Base-by-base conservation (phyloP, 2,329 filamentous ascomycete species). In the Xylariaceae sp. region DNA sequence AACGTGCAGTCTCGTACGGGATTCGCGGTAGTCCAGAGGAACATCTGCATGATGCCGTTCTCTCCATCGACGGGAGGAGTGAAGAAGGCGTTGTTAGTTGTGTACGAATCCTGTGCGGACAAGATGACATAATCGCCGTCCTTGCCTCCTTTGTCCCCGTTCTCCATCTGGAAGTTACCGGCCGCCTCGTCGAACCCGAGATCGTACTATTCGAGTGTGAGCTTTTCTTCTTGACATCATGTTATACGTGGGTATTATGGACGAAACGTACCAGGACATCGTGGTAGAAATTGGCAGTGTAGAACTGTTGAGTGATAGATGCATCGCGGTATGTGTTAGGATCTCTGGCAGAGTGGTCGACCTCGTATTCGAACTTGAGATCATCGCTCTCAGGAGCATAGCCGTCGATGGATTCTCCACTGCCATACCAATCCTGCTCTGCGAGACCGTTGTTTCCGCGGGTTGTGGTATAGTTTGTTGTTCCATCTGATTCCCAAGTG, bases 81-180 rank as follows among this genome's bases (percentile, higher is more conserved):
- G 54, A 41, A 32, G 32, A 79, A 74, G 49, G 80, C 80, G 51
- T 82, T 82, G 68, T 83, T 77, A 2, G 66, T 71, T 9, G 68
- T 72, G 0, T 68, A 69, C 15, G 76, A 78, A 47, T 83, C 80
- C 58, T 83, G 80, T 0, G 77, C 64, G 52, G 80, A 80, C 43
- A 82, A 67, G 48, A 79, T 78, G 32, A 81, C 76, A 18, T 70
- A 70, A 55, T 83, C 81, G 42, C 68, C 69, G 9, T 72, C 78
- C 6, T 56, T 45, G 14, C 81, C 81, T 2, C 80, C 80, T 36
- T 69, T 65, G 36, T 72, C 75, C 51, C 77, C 73, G 68, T 82
- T 83, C 66, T 79, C 76, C 44, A 66, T 57, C 63, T 83, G 73
- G 63, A 83, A 84, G 65, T 84, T 84, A 6, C 80, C 80, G 1